Base-by-base conservation (phyloP, 2,329 filamentous ascomycete species). In the Xylaria sp. region DNA sequence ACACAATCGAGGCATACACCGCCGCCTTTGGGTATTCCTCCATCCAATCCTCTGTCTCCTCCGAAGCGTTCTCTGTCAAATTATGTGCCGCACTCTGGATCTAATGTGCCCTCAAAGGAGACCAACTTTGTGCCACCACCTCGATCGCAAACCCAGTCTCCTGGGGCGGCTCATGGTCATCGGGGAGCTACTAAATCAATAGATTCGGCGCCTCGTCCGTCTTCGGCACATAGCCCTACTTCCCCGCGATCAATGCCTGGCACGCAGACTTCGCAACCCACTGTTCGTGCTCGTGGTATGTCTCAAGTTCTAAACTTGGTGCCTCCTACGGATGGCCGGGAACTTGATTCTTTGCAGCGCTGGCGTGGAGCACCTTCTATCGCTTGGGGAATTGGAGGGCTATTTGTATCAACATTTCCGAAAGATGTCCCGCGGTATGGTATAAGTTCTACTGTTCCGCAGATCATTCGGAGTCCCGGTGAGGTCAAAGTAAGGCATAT, bases 291-390 rank as follows among this genome's bases (percentile, higher is more conserved):
- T 13, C 82, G 88, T 61, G 86, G 84, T 1, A 82, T 85, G 62
- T 90, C 88, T 2, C 81, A 88, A 64, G 83, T 81, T 32, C 78
- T 90, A 60, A 88, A 88, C 72, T 84, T 90, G 71, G 83, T 91
- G 44, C 82, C 86, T 9, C 90, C 90, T 1, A 90, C 85, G 1
- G 89, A 92, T 78, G 90, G 90, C 1, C 86, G 87, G 23, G 88
- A 92, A 75, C 81, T 89, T 21, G 96, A 99, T 81, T 89, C 91
- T 1, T 83, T 99, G 6, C 87, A 97, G 78, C 87, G 96, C 72
- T 99, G 96, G 96, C 94, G 92, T 81, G 97, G 97, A 2, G 87
- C 89, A 13, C 96, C 97, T 0, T 87, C 97, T 13, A 91, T 98
- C 75, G 88, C 88, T 0, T 99, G 97, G 91, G 94, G 93, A 2